Percentiles rank a stretch among this genome's conserved stretches.
Evolutionary conservation across 2,329 filamentous ascomycete genomes (phyloP).

Genomic region (Teratosphaeria pseudoeucalypti): DNA sequence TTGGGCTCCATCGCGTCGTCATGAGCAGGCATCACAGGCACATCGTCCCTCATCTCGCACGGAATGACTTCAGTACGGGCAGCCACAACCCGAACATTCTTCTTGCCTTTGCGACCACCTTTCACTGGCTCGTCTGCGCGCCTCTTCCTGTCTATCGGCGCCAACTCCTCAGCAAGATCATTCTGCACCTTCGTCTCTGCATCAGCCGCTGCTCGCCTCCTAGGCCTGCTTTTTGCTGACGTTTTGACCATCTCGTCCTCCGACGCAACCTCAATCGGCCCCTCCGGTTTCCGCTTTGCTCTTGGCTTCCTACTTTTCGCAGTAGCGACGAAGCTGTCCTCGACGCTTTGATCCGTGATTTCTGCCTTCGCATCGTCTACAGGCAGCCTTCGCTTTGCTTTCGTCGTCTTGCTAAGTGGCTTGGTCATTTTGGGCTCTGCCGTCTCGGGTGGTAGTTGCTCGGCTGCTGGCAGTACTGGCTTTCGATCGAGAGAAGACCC

Average conservation of each 20-base stretch:
- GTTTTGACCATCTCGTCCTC: not conserved
- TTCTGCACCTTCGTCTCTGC: conserved; percentile 14
- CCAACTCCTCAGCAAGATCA: conserved; percentile 14
- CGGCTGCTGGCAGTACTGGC: not conserved
- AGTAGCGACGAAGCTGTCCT: conserved; percentile 10
- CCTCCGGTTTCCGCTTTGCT: not conserved
- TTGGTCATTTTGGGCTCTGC: not conserved
- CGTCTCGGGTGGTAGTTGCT: not conserved
- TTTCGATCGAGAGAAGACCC: not conserved
- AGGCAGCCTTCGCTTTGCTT: not conserved
- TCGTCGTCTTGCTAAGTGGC: not conserved
- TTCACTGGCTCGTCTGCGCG: not conserved
- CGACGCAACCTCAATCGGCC: not conserved
- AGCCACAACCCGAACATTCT: not conserved
- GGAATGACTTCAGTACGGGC: not conserved
- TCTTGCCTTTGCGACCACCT: not conserved
- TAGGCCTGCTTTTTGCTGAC: conserved; percentile 8
- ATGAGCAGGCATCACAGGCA: conserved; percentile 3
- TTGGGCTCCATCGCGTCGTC: not conserved
- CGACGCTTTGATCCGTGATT: not conserved
- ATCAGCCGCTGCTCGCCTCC: conserved; percentile 14
- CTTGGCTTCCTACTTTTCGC: conserved; percentile 3
- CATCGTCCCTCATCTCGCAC: not conserved
- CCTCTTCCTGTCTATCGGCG: conserved; percentile 8
- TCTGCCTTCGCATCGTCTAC: conserved; percentile 1